A percentile compares a stretch with the other conserved stretches of the same genome.
These are phyloP conservation scores for Nicotiana knightiana DNA, from an alignment of 257 asterid genomes.

Conservation along the genomic window DNA sequence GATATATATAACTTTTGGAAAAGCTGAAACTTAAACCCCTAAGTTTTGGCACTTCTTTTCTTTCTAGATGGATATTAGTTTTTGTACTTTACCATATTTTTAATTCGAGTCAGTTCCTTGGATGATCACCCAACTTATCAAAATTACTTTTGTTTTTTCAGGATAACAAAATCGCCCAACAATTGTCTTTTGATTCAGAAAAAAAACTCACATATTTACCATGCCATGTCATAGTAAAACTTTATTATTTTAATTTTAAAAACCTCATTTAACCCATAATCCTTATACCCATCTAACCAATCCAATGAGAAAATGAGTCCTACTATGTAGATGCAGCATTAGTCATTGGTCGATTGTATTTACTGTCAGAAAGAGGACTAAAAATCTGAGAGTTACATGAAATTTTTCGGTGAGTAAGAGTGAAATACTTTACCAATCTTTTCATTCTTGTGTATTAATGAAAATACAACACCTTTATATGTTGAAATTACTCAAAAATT, in stretches of 20 bases:
- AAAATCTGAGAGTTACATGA: not conserved
- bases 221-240: too few relatives aligned
- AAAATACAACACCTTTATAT: not conserved
- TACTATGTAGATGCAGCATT: not conserved
- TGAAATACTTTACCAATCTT: not conserved
- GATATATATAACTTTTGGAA: not conserved
- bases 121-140: too few relatives aligned
- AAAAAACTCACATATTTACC: too few relatives aligned
- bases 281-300: too few relatives aligned
- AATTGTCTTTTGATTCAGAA: too few relatives aligned
- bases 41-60: not conserved
- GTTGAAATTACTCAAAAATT: not conserved
- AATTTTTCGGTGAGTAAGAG: not conserved
- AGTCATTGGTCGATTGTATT: not conserved
- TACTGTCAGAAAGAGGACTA: not conserved
- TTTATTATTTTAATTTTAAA: too few relatives aligned
- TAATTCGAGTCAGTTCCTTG: too few relatives aligned
- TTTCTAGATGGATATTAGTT: not conserved
- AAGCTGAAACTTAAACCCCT: conserved; percentile 5
- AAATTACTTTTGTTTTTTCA: too few relatives aligned
- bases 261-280: too few relatives aligned
- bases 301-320: too few relatives aligned
- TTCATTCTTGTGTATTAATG: not conserved
- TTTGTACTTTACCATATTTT: not conserved
- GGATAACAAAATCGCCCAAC: too few relatives aligned